Conservation (phyloP, 2,329 filamentous ascomycete genomes). For the Talaromyces sp. region DNA sequence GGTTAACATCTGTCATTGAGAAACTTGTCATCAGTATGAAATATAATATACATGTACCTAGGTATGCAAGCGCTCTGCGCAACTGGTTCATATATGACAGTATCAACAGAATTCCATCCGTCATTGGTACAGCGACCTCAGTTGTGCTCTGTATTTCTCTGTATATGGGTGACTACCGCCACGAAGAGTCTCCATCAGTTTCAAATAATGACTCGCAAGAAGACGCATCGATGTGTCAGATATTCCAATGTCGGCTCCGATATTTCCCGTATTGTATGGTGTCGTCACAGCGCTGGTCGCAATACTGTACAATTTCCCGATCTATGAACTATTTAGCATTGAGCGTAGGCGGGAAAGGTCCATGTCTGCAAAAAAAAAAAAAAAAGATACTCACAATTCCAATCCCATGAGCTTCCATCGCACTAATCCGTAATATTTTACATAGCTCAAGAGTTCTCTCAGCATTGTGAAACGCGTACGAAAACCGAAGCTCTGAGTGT, state of each 20-base stretch:
- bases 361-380: neutral
- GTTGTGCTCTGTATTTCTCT: constrained; percentile 28
- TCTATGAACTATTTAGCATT: constrained; percentile 17
- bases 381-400: constrained; percentile 27
- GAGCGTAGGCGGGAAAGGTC: no score
- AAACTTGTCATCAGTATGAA: no score
- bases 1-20: no score
- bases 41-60: no score
- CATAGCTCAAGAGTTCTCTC: constrained; percentile 33
- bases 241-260: neutral
- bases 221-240: constrained; percentile 15
- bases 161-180: constrained; percentile 34
- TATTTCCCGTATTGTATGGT: constrained; percentile 19
- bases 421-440: constrained; percentile 27
- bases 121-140: constrained; percentile 9
- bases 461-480: constrained; percentile 34
- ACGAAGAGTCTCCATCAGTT: constrained; percentile 30
- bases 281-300: constrained; percentile 27
- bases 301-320: constrained; percentile 40
- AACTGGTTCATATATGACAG: no score
- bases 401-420: constrained; percentile 42
- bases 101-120: neutral
- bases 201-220: constrained; percentile 28
- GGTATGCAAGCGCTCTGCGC: no score
- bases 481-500: constrained; percentile 33